Evolutionary conservation across 495 filamentous ascomycete genomes (phyloP), one percentile per base, ranked within the genome.

Genomic region (Jackrogersella minutella): DNA sequence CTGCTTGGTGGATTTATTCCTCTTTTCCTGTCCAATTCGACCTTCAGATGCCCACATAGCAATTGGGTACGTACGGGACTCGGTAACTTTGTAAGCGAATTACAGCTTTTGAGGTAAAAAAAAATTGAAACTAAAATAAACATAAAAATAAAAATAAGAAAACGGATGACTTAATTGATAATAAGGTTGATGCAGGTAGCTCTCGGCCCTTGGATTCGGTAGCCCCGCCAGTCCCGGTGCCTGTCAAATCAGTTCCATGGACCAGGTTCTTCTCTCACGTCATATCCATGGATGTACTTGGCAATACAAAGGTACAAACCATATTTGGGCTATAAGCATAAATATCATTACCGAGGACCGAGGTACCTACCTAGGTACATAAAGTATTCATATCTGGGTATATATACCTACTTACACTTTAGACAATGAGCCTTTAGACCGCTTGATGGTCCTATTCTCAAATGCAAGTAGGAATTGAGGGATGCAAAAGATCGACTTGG

Each of bases 11-110:
- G 9, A 31, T 46, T 16, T 56, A 47, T 58, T 26, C 41, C 33
- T 53, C 52, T 51, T 44, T 62, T 58, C 30, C 49, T n/a, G 33
- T 37, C 43, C 33, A 28, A 68, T 58, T 37, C 53, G 53, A 17
- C 52, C 46, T 53, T 62, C 46, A 14, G 54, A 37, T 53, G 31
- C 24, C 51, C 26, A 26, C 57, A 61, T 56, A 26, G 57, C 57
- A 56, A 2, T 26, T 36, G 10, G 50, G 31, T n/a, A 41, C 8
- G 5, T 30, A 21, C n/a, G 2, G 30, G 36, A 30, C 14, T 41
- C 4, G 30, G 10, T 40, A 43, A 30, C 13, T 13, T 21, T 9
- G 4, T 41, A 4, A 1, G 17, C 1, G 14, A 4, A 17, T 19
- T 24, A 11, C 9, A 49, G 44, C 24, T 30, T 49, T 30, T 30